Evolutionary conservation across 2,329 filamentous ascomycete genomes (phyloP), one percentile per base, ranked within the genome.

Genomic region (Colletotrichum sansevieriae): DNA sequence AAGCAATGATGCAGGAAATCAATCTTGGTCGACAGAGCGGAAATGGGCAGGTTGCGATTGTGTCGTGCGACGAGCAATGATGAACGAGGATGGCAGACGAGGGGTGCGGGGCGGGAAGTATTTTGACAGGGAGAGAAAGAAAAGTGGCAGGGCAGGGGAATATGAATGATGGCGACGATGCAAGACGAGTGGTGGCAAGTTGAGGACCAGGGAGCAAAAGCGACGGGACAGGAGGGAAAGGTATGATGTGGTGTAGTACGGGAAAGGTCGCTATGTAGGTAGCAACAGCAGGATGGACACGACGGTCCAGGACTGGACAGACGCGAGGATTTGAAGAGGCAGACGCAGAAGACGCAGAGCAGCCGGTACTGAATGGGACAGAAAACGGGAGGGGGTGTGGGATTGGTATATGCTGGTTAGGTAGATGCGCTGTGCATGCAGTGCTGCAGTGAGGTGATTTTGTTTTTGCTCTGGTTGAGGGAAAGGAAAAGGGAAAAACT

Each of bases 101-200:
- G 63, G 67, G 67, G 67, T 70, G 67, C 67, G 67, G 67, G 67
- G 67, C 64, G 67, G 57, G 58, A 68, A 54, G 64, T 70, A 58
- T 56, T 57, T 68, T 68, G 65, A 65, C 65, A 68, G 64, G 63
- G 63, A 70, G 51, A 70, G 51, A 44, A 41, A 68, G 64, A 33
- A 63, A 57, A 67, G 58, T 63, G 67, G 67, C 67, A 70, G 67
- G 63, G 67, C 56, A 63, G 51, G 56, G 67, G 57, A 70, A 58
- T 70, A 70, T 67, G 67, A 70, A 70, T 70, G 63, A 70, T 70
- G 67, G 67, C 67, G 63, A 70, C 63, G 67, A 70, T 70, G 63
- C 67, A 68, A 59, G 57, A 41, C 43, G 63, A 69, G 51, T 66
- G 66, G 66, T 69, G 63, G 66, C 66, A 69, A 69, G 62, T 56